Evolutionary conservation across 2,329 filamentous ascomycete genomes (phyloP).

Genomic region (Epichloe glyceriae): DNA sequence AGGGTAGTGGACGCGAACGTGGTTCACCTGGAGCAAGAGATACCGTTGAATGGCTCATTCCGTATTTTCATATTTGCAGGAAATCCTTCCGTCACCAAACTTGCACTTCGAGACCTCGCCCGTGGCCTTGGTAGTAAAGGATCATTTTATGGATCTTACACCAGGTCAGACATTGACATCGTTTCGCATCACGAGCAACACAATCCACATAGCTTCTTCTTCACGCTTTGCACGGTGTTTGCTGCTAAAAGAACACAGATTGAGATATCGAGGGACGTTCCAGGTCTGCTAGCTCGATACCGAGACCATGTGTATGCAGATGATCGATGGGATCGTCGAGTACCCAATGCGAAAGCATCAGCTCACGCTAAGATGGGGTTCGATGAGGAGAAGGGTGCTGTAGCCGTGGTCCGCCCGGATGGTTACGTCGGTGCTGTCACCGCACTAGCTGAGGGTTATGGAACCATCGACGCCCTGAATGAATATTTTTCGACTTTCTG

Average conservation of each 20-base stretch:
- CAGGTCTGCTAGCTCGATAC: slow-evolving; percentile 59
- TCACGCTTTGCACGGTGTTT: slow-evolving; percentile 66
- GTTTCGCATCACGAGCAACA: slow-evolving; percentile 69
- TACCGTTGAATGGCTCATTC: slow-evolving; percentile 80
- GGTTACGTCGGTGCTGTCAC: slow-evolving; percentile 74
- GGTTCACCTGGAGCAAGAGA: slow-evolving; percentile 79
- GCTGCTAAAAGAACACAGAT: slow-evolving; percentile 54
- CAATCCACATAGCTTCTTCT: slow-evolving; percentile 75
- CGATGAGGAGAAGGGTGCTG: slow-evolving; percentile 56
- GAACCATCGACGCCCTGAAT: slow-evolving; percentile 71
- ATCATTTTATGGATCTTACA: slow-evolving; percentile 61
- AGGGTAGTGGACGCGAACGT: slow-evolving; percentile 80
- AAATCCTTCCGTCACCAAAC: slow-evolving; percentile 40
- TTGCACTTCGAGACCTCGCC: slow-evolving; percentile 59
- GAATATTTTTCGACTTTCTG: slow-evolving; percentile 67
- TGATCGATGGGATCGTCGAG: slow-evolving; percentile 59
- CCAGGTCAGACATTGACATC: slow-evolving; percentile 43
- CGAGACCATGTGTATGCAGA: slow-evolving; percentile 77
- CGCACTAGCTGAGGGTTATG: slow-evolving; percentile 59
- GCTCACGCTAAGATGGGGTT: slow-evolving; percentile 84
- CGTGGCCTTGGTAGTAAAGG: slow-evolving; percentile 47
- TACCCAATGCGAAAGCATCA: slow-evolving; percentile 55
- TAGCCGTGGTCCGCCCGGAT: slow-evolving; percentile 76
- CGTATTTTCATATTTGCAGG: slow-evolving; percentile 81
- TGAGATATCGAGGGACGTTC: slow-evolving; percentile 60